Evolutionary conservation across 140 eudicot species (phyloP).

Genomic region (Flaveria floridana): DNA sequence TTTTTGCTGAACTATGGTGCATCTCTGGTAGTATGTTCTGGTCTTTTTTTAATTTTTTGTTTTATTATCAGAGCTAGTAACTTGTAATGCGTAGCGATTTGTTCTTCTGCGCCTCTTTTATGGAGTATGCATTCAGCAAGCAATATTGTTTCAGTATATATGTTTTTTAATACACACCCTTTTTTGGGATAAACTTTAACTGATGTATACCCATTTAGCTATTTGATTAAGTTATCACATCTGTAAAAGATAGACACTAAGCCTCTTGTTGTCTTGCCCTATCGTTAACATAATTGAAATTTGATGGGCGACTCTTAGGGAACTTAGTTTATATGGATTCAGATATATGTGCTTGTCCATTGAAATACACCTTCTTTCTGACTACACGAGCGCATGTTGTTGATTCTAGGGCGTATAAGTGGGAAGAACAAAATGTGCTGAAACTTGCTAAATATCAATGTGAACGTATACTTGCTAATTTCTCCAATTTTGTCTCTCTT

Average conservation of each 20-base stretch:
- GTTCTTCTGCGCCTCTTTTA: not conserved
- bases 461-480: not conserved
- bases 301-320: not conserved
- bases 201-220: not conserved
- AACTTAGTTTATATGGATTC: not conserved
- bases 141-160: not conserved
- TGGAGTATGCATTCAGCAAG: not conserved
- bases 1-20: conserved; percentile 8
- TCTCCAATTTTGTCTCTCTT: not conserved
- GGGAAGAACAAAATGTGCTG: not conserved
- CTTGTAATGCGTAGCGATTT: not conserved
- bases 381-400: not conserved
- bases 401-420: not conserved
- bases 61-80: not conserved
- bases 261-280: conserved; percentile 8
- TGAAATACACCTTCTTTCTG: not conserved
- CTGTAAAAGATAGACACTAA: not conserved
- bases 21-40: not conserved
- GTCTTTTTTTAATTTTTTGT: not conserved
- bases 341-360: not conserved
- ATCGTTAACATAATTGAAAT: not conserved
- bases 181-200: not conserved
- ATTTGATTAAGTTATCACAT: conserved; percentile 5
- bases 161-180: not conserved
- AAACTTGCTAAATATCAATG: conserved; percentile 1